These are phyloP conservation scores for Ceratorhiza oryzae-sativae DNA, from an alignment of 1,284 basidiomycete species.

Conservation along the genomic window DNA sequence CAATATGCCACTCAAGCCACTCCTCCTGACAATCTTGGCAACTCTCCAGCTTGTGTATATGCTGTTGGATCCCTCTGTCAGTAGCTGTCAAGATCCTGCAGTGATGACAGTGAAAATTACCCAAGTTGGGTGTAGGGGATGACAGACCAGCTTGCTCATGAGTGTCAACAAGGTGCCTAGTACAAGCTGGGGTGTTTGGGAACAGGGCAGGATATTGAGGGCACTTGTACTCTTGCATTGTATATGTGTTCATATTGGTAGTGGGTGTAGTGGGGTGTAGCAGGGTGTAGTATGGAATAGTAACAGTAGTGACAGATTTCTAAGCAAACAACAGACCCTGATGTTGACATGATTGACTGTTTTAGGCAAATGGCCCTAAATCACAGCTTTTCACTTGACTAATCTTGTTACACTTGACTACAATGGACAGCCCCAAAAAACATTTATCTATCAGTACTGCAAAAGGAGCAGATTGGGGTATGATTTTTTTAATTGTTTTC, in stretches of 20 bases:
- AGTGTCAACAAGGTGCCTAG: background rate
- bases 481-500: no score
- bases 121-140: background rate
- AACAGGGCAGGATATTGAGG: background rate
- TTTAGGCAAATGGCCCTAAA: background rate
- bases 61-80: background rate
- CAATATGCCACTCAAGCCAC: background rate
- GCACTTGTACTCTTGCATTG: background rate
- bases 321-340: constrained; percentile 3
- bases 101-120: background rate
- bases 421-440: no score
- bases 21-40: background rate
- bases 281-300: background rate
- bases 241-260: background rate
- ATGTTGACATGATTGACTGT: constrained; percentile 1
- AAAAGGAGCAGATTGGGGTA: no score
- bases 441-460: no score
- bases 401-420: no score
- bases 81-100: background rate
- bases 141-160: background rate
- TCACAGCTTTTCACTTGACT: no score
- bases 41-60: background rate
- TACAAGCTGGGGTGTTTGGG: background rate
- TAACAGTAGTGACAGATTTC: background rate
- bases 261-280: background rate